Evolutionary conservation across 768 basidiomycete genomes (phyloP).

Genomic region (Hygrophorus russula): DNA sequence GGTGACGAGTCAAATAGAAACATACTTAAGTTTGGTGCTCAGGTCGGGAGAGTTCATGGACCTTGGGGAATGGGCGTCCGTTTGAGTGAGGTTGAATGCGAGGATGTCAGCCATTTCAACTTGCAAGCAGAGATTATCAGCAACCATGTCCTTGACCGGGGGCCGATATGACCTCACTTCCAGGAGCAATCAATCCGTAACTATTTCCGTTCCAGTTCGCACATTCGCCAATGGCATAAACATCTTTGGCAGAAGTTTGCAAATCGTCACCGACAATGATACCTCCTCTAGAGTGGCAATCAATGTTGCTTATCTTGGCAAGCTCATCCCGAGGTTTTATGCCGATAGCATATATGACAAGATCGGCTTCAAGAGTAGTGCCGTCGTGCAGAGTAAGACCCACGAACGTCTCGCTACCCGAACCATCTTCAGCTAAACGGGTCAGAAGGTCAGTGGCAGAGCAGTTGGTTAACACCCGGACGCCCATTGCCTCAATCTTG

Average conservation of each 20-base stretch:
- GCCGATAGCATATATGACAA: slow-evolving; percentile 61
- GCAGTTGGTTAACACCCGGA: slow-evolving; percentile 37
- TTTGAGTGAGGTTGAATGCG: slow-evolving; percentile 59
- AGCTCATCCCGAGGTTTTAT: slow-evolving; percentile 64
- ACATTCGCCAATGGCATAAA: slow-evolving; percentile 72
- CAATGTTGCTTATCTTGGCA: slow-evolving; percentile 40
- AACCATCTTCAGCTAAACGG: slow-evolving; percentile 14
- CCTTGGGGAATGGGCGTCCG: slow-evolving; percentile 19
- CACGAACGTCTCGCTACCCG: slow-evolving; percentile 24
- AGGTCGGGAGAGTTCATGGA: slow-evolving; percentile 50
- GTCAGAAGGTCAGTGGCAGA: slow-evolving; percentile 19
- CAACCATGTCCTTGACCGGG: slow-evolving; percentile 2
- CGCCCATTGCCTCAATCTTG: slow-evolving; percentile 49
- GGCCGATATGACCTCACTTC: slow-evolving; percentile 22
- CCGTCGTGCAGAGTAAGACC: slow-evolving; percentile 43
- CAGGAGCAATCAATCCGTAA: slow-evolving; percentile 72
- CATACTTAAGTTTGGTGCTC: slow-evolving; percentile 55
- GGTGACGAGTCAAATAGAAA: slow-evolving; percentile 11
- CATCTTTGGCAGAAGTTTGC: slow-evolving; percentile 42
- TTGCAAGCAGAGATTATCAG: slow-evolving; percentile 8
- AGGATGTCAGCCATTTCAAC: slow-evolving; percentile 70
- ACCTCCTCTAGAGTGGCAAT: slow-evolving; percentile 38
- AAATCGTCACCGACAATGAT: slow-evolving; percentile 47
- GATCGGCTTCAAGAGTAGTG: slow-evolving; percentile 30
- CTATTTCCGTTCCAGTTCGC: slow-evolving; percentile 55